phyloP scores from a whole-genome alignment of 345 rosid species.

The Orychophragmus violaceus region DNA sequence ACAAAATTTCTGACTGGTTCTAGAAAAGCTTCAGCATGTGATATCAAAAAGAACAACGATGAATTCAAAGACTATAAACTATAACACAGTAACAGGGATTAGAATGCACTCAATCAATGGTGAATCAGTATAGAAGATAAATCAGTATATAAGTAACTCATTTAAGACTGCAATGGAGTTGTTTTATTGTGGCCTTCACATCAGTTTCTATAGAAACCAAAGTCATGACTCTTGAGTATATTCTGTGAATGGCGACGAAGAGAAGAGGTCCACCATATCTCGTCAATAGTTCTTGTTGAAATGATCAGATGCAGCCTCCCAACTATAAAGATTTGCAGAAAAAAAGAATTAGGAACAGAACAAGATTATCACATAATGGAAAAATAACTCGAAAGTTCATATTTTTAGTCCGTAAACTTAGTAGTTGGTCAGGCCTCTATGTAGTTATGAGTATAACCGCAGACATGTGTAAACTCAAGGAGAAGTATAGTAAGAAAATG shows the following conservation, averaged over 20 bases:
- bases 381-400: background rate
- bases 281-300: conserved; percentile 6
- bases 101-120: background rate
- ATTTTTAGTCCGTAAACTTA: background rate
- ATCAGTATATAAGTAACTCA: background rate
- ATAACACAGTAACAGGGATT: background rate
- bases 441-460: background rate
- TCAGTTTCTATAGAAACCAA: background rate
- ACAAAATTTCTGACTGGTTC: conserved; percentile 12
- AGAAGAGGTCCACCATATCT: conserved; percentile 4
- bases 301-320: conserved; percentile 64
- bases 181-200: background rate
- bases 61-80: conserved; percentile 6
- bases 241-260: conserved; percentile 9
- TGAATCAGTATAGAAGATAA: background rate
- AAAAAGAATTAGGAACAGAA: background rate
- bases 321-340: conserved; percentile 36
- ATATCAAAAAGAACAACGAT: conserved; percentile 5
- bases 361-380: background rate
- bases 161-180: background rate
- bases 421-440: background rate
- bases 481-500: background rate
- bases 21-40: conserved; percentile 15
- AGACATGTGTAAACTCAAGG: background rate
- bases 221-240: conserved; percentile 19